These are phyloP conservation scores for Cryphonectria nitschkei DNA, from an alignment of 2,329 filamentous ascomycete genomes.

Conservation along the genomic window DNA sequence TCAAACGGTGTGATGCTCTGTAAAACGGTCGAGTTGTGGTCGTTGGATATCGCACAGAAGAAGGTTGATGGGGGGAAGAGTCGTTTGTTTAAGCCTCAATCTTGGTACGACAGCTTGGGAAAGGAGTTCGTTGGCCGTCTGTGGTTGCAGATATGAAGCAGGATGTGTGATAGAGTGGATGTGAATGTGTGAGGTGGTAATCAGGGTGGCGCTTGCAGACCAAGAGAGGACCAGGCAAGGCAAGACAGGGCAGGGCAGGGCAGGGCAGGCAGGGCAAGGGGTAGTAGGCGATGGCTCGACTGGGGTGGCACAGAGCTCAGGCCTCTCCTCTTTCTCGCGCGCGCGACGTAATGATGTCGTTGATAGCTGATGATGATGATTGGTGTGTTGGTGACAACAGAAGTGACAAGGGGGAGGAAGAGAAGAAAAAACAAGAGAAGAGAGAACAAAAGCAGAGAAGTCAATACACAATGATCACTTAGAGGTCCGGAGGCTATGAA, in stretches of 20 bases:
- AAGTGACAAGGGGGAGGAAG: background rate
- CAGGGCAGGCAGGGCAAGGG: constrained; percentile 2
- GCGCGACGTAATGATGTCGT: background rate
- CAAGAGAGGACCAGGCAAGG: constrained; percentile 8
- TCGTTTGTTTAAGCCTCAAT: constrained; percentile 4
- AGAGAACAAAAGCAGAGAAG: background rate
- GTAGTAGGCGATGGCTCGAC: background rate
- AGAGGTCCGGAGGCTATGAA: background rate
- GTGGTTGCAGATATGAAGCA: constrained; percentile 16
- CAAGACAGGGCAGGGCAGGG: background rate
- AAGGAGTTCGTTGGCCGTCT: background rate
- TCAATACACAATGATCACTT: background rate
- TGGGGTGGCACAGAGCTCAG: constrained; percentile 3
- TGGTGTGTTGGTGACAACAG: constrained; percentile 2
- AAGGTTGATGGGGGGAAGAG: background rate
- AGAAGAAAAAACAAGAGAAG: background rate
- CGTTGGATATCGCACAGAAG: constrained; percentile 5
- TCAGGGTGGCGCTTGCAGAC: constrained; percentile 13
- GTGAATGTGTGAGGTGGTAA: constrained; percentile 16
- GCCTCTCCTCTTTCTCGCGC: background rate
- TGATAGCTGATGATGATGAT: background rate
- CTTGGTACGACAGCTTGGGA: background rate
- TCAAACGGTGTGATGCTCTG: constrained; percentile 19
- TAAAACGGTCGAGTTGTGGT: background rate
- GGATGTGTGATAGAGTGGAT: constrained; percentile 16